Evolutionary conservation across 345 rosid species (phyloP), one percentile per base, ranked within the genome.

Genomic region (Ailanthus altissimus): DNA sequence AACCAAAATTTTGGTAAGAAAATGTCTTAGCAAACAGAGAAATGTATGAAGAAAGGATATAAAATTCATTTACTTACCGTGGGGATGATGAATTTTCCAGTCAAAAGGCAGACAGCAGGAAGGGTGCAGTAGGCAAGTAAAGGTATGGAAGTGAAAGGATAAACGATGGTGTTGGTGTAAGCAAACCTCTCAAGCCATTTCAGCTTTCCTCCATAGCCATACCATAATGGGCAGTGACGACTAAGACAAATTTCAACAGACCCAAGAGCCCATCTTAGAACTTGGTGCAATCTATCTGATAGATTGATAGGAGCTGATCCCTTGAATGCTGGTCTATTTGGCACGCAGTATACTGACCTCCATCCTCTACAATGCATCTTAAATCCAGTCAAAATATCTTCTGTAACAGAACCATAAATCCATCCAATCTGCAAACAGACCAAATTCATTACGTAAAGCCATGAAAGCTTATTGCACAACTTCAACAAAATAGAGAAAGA

Each of bases 311-410:
- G 99, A 26, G 98, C 98, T 10, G 99, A 93, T 70, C 99, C 99
- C 75, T 90, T 95, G 78, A 95, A 95, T 10, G 98, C 99, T 43
- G 98, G 87, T 80, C 89, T 85, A 73, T 88, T 87, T 28, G 98
- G 99, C 86, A 86, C 82, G 75, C 98, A 95, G 54, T 95, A 95
- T 9, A 95, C 88, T 0, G 98, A 95, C 59, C 86, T 95, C 98
- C 99, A 95, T 43, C 99, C 99, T 88, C 98, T 88, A 75, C 99
- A 95, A 73, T 95, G 99, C 98, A 95, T 95, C 81, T 89, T 93
- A 80, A 95, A 93, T 26, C 99, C 98, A 9, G 97, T 91, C 57
- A 95, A 79, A 60, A 94, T 94, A 74, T 94, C 97, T 78, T 94
- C 98, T 32, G 98, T 94, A 1, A 94, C 85, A 5, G 98, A 94